Evolutionary conservation across 2,329 filamentous ascomycete genomes (phyloP), one percentile per base, ranked within the genome.

Genomic region (Ceratocystis alfenasii): DNA sequence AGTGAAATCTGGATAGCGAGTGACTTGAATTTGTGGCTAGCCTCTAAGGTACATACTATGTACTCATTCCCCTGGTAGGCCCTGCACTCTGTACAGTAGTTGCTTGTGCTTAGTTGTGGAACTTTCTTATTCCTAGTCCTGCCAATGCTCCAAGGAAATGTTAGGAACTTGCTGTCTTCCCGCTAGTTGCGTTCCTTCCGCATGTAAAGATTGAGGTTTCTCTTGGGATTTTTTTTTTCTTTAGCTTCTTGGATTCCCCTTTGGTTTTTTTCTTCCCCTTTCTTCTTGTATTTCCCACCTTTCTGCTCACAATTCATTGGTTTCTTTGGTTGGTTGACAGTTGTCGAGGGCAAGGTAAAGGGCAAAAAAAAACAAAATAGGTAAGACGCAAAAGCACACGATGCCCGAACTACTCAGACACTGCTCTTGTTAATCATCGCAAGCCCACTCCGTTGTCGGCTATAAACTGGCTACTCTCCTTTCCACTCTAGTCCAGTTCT

Each of bases 361-460:
- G 33, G 36, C 20, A 17, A 22, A 63, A 28, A 28, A 20, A 36
- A 20, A 41, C 15, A 28, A 12, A 53, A 30, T 53, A 63, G 62
- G 62, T 63, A 53, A 53, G 62, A 30, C 8, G 3, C 25, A 41
- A 41, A 12, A 5, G 22, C 61, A 25, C 33, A 30, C n/a, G 55
- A 59, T 36, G 25, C n/a, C 17, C 25, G 5, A 15, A 57, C 15
- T 30, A 53, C 55, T 17, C 55, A n/a, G 28, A 10, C 25, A 36
- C 55, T 28, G 55, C 28, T n/a, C 15, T 41, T 15, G 55, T 20
- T 33, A 17, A 59, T 28, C 28, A 28, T 59, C 55, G 22, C 55
- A 59, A 59, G 55, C 55, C 22, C 28, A 17, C 55, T 59, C 55
- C 55, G 55, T 59, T 59, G 55, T 59, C 55, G 55, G 55, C 55